Conservation (phyloP, 768 basidiomycete genomes). For the Boletellus emodensis region DNA sequence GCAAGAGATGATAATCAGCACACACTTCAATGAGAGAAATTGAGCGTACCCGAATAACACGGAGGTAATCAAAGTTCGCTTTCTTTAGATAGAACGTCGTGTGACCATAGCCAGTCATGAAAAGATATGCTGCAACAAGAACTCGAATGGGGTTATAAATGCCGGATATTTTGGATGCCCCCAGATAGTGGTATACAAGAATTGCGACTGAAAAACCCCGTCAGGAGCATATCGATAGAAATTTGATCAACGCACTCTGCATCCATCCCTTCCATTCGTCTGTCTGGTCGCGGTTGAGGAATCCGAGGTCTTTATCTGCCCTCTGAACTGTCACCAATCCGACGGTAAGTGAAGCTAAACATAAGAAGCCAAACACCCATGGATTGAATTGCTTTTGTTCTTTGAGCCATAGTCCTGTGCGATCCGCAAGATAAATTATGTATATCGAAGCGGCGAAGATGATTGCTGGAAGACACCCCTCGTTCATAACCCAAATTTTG, state of each 20-base stretch:
- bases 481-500: constrained; percentile 16
- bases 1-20: constrained; percentile 5
- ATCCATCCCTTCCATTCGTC: constrained; percentile 99
- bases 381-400: constrained; percentile 82
- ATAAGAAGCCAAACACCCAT: constrained; percentile 63
- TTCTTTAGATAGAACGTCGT: constrained; percentile 87
- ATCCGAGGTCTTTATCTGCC: constrained; percentile 79
- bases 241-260: constrained; percentile 60
- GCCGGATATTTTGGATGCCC: constrained; percentile 87
- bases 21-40: background rate
- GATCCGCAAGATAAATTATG: constrained; percentile 76
- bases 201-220: constrained; percentile 60
- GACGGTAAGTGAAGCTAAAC: constrained; percentile 44
- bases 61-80: constrained; percentile 76
- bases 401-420: constrained; percentile 84
- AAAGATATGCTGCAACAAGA: constrained; percentile 83
- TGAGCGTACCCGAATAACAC: constrained; percentile 61
- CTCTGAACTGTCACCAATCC: constrained; percentile 67
- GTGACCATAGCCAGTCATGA: constrained; percentile 93
- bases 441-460: constrained; percentile 63
- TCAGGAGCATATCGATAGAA: background rate
- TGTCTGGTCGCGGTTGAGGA: constrained; percentile 88
- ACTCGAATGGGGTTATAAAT: constrained; percentile 91
- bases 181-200: constrained; percentile 88
- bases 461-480: constrained; percentile 38